phyloP scores from a whole-genome alignment of 148 eudicot genomes.

The Chenopodium album region DNA sequence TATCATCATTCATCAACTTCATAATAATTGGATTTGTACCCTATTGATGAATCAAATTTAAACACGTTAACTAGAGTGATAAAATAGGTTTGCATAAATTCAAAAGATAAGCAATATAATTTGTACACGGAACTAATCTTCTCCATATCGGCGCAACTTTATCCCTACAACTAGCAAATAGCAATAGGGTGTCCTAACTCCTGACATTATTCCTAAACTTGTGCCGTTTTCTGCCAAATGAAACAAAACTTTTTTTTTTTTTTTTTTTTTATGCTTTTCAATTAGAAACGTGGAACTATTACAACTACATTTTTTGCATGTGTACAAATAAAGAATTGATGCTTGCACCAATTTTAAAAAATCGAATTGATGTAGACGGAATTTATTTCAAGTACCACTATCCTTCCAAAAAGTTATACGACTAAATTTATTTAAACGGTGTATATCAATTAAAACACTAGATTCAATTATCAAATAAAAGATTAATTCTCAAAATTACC shows the following conservation, averaged over 20 bases:
- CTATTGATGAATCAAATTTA: neutral
- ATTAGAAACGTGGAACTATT: neutral
- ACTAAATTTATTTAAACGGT: too few relatives aligned
- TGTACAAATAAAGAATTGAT: too few relatives aligned
- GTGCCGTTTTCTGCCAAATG: neutral
- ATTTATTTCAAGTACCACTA: too few relatives aligned
- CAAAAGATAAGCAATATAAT: neutral
- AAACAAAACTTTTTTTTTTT: neutral
- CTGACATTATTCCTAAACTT: neutral
- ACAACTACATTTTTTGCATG: neutral
- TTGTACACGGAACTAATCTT: slow-evolving; percentile 28
- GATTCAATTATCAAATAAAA: too few relatives aligned
- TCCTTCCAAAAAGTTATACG: too few relatives aligned
- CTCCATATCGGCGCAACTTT: slow-evolving; percentile 10
- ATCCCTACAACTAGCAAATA: neutral
- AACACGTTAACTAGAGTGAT: neutral
- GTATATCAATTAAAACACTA: too few relatives aligned
- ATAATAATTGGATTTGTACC: neutral
- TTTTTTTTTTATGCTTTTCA: neutral
- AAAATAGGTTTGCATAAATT: neutral
- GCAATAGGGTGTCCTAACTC: neutral
- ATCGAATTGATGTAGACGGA: too few relatives aligned
- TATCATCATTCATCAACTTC: neutral
- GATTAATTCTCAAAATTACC: too few relatives aligned
- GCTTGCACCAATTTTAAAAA: too few relatives aligned